Evolutionary conservation across 148 eudicot species (phyloP), one percentile per base, ranked within the genome.

Genomic region (Camellia sinensis): DNA sequence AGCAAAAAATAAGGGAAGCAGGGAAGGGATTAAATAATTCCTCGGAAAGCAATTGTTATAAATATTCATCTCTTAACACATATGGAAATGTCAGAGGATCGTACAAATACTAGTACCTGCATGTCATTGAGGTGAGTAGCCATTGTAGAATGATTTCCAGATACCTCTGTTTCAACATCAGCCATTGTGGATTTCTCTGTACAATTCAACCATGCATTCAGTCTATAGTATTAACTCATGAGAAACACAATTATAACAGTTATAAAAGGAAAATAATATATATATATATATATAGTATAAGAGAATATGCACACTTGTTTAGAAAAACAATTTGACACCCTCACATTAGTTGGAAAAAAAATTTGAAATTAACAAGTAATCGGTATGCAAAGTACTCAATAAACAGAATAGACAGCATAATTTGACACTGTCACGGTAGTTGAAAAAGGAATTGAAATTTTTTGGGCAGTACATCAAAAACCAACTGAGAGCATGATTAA

Each of bases 161-260:
- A 81, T 65, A 76, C 90, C 74, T 85, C 90, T 67, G 75, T 71
- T 85, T 62, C 86, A 67, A 59, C 86, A 74, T 82, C 90, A 69
- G 80, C 84, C 69, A 76, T 76, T 48, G 78, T 67, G 13, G 79
- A 69, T 63, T 79, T 85, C 53, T 89, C 99, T 93, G 90, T 46
- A 81, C 62, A 61, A 63, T 71, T 22, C 65, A 82, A 75, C n/a
- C 61, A 82, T 50, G 29, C 46, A 57, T 61, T 4, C 15, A 77
- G 37, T 46, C 62, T 70, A 12, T 22, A 21, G 22, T 40, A 61
- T 41, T 40, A 11, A 41, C 50, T 29, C 68, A 22, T 7, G 19
- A 43, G 17, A 10, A 37, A 1, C 66, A 14, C 21, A 13, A 13
- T 50, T 9, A 10, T 29, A 53, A 19, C 63, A 50, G n/a, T 29